Evolutionary conservation across 1,284 basidiomycete species (phyloP).

Genomic region (Coniferiporia sulphurascens): DNA sequence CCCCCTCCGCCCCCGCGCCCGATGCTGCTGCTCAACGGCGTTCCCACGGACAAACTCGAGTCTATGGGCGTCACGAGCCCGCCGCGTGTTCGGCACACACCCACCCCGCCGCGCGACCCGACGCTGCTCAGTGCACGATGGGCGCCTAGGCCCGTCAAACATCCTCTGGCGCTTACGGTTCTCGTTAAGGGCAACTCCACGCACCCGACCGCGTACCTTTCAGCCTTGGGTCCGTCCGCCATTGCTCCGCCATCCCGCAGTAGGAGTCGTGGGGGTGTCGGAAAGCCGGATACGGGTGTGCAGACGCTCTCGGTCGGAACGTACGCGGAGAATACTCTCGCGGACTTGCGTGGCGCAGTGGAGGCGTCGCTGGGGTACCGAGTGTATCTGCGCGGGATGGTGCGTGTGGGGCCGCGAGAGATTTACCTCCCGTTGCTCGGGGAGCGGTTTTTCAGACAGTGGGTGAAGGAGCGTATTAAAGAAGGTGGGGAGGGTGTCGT

Average conservation of each 20-base stretch:
- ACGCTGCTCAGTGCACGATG: slow-evolving; percentile 10
- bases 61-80: background rate
- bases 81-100: background rate
- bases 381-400: slow-evolving; percentile 6
- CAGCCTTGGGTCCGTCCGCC: background rate
- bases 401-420: background rate
- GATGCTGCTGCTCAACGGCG: background rate
- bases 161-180: slow-evolving; percentile 7
- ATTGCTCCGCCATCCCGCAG: background rate
- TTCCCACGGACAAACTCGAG: background rate
- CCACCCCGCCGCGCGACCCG: slow-evolving; percentile 6
- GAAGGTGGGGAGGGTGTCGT: slow-evolving; percentile 8
- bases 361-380: background rate
- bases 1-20: background rate
- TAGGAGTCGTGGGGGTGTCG: background rate
- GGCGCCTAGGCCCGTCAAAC: slow-evolving; percentile 4
- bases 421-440: slow-evolving; percentile 10
- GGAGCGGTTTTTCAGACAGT: slow-evolving; percentile 8
- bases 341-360: slow-evolving; percentile 3
- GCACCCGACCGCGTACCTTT: background rate
- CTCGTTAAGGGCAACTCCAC: slow-evolving; percentile 4
- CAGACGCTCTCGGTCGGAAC: background rate
- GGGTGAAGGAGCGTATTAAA: slow-evolving; percentile 9
- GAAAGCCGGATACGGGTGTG: background rate
- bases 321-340: background rate